Base-by-base conservation (phyloP, 257 asterid genomes). In the Linaria vulgaris region DNA sequence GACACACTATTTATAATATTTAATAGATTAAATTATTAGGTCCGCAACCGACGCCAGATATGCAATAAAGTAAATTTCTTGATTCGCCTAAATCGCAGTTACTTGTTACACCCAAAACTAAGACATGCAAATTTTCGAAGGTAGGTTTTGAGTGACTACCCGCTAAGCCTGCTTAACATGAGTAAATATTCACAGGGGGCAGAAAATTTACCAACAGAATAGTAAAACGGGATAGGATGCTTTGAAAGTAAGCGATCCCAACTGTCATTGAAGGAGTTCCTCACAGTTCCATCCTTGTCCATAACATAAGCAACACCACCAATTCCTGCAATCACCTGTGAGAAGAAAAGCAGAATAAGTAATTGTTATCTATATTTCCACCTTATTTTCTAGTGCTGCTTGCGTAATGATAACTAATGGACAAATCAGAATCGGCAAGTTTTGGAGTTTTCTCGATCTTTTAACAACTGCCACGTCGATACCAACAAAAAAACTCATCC, bases 181-280 rank as follows among this genome's bases (percentile, higher is more conserved):
- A 4, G 41, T 34, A 34, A 34, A 34, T 27, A 34, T 34, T 34
- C 41, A 37, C 39, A 55, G 15, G 13, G 31, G 6, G 2, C 41
- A 25, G 19, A 24, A 67, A 9, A 57, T 56, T 73, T 78, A 81
- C 84, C 87, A 64, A 79, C 46, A 65, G 80, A 76, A 54, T 78
- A 82, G 75, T 82, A 82, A 61, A 82, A 82, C 22, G 87, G 87
- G 58, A 78, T 71, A 11, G 84, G 84, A 60, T 78, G 87, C 59
- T 54, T 78, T 11, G 87, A 82, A 41, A 82, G 79, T 67, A 78
- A 61, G 25, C 79, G 82, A 63, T 82, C 87, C 84, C 84, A 82
- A 66, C 82, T 79, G 63, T 76, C 84, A 59, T 71, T 72, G 63
- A 82, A 76, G 52, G 87, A 76, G 39, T 73, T 74, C 74, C 79